A percentile compares a stretch with the other conserved stretches of the same genome.
Conservation (phyloP, 1,284 basidiomycete species). For the Papiliotrema nemorosa region DNA sequence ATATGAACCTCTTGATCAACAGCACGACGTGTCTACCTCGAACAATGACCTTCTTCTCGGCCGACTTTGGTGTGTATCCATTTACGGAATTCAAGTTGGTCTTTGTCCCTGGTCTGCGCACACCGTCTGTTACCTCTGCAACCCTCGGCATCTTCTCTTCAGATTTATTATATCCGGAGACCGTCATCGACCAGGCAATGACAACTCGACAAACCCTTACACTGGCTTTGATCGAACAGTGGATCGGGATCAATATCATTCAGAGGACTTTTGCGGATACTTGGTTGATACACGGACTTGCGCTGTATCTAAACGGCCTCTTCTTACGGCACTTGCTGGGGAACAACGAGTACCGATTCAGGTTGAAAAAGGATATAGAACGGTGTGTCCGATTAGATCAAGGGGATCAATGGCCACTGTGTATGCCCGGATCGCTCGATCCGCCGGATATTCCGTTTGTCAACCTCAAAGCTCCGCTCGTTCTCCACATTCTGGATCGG, state of each 20-base stretch:
- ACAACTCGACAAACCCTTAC: slow-evolving; percentile 83
- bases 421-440: slow-evolving; percentile 75
- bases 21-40: slow-evolving; percentile 74
- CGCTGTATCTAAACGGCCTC: slow-evolving; percentile 83
- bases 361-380: slow-evolving; percentile 94
- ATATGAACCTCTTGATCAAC: slow-evolving; percentile 62
- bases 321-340: slow-evolving; percentile 86
- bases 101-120: slow-evolving; percentile 86
- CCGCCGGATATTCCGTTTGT: slow-evolving; percentile 88
- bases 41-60: slow-evolving; percentile 87
- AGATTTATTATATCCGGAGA: slow-evolving; percentile 81
- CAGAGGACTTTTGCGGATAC: slow-evolving; percentile 91
- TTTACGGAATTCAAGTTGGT: slow-evolving; percentile 93
- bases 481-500: slow-evolving; percentile 92
- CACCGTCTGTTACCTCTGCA: slow-evolving; percentile 75
- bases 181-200: slow-evolving; percentile 89
- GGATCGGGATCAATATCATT: slow-evolving; percentile 95
- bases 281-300: slow-evolving; percentile 93
- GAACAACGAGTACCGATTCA: slow-evolving; percentile 95
- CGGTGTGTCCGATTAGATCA: slow-evolving; percentile 86
- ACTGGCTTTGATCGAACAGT: slow-evolving; percentile 89
- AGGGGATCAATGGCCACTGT: slow-evolving; percentile 87
- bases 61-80: slow-evolving; percentile 94
- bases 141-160: slow-evolving; percentile 76
- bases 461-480: slow-evolving; percentile 90